A percentile compares a stretch with the other conserved stretches of the same genome.
Evolutionary conservation across 2,329 filamentous ascomycete species (phyloP).

Genomic region (Ceratocystis lukuohia): DNA sequence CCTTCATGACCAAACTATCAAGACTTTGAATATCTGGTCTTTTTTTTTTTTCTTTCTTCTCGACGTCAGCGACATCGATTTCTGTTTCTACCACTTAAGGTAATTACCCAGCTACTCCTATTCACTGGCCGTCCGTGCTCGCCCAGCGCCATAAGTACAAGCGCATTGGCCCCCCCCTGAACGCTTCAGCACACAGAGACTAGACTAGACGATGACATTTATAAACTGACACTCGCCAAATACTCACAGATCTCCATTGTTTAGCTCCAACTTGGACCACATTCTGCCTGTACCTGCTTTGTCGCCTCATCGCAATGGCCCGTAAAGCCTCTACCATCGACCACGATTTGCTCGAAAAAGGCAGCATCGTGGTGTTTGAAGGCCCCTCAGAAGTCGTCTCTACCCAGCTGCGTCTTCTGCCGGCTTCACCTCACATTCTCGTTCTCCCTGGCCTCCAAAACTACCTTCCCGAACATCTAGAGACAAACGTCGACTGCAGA

Average conservation of each 20-base stretch:
- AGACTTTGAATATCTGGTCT: not conserved
- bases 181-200: not conserved
- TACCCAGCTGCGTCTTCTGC: constrained; percentile 47
- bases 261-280: not conserved
- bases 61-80: not conserved
- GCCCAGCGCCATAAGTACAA: not conserved
- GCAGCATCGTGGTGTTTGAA: constrained; percentile 47
- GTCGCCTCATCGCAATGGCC: constrained; percentile 38
- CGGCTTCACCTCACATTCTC: constrained; percentile 43
- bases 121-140: not conserved
- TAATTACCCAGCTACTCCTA: not conserved
- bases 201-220: not conserved
- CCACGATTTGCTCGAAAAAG: constrained; percentile 24
- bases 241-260: not conserved
- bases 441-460: constrained; percentile 40
- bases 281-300: constrained; percentile 29
- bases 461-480: constrained; percentile 30
- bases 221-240: not conserved
- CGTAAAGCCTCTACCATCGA: constrained; percentile 24
- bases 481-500: constrained; percentile 25
- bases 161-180: not conserved
- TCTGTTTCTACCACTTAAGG: not conserved
- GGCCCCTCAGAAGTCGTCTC: constrained; percentile 41
- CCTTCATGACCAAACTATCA: too few species aligned
- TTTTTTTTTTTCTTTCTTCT: not conserved